phyloP scores from a whole-genome alignment of 768 basidiomycete species.

The Suillus discolor region DNA sequence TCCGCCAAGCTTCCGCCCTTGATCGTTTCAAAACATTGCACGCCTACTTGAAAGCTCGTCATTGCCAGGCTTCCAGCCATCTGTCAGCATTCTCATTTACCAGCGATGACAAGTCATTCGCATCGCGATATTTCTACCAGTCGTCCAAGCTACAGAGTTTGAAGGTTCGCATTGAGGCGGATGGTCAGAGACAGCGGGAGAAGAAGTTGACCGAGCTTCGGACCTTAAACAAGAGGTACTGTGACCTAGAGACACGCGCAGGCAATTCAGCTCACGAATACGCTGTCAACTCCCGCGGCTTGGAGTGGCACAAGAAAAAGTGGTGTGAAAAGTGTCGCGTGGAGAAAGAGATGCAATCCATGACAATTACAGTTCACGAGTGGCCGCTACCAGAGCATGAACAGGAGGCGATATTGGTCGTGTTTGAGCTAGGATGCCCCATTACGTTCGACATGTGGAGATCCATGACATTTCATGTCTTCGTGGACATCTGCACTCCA shows the following conservation, averaged over 20 bases:
- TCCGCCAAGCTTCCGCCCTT: constrained; percentile 32
- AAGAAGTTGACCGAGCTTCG: constrained; percentile 19
- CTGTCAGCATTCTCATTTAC: constrained; percentile 7
- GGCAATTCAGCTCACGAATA: not conserved
- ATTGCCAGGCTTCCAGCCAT: constrained; percentile 12
- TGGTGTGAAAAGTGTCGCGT: constrained; percentile 34
- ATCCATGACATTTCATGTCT: constrained; percentile 38
- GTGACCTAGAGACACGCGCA: not conserved
- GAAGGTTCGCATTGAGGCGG: constrained; percentile 30
- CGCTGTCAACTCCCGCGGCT: not conserved
- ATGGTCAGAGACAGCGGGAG: constrained; percentile 22
- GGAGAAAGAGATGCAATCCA: constrained; percentile 13
- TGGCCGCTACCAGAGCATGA: constrained; percentile 45
- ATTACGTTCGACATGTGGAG: constrained; percentile 46
- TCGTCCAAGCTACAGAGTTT: constrained; percentile 28
- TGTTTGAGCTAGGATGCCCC: constrained; percentile 49
- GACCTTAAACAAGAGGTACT: constrained; percentile 17
- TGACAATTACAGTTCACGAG: constrained; percentile 43
- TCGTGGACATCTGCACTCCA: constrained; percentile 37
- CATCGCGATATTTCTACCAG: constrained; percentile 36
- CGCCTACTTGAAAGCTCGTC: constrained; percentile 36
- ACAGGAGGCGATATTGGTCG: constrained; percentile 27
- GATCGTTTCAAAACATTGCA: constrained; percentile 28
- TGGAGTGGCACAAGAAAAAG: not conserved
- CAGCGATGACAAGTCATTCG: constrained; percentile 25